Base-by-base conservation (phyloP, 768 basidiomycete genomes). In the Epithele typhae region DNA sequence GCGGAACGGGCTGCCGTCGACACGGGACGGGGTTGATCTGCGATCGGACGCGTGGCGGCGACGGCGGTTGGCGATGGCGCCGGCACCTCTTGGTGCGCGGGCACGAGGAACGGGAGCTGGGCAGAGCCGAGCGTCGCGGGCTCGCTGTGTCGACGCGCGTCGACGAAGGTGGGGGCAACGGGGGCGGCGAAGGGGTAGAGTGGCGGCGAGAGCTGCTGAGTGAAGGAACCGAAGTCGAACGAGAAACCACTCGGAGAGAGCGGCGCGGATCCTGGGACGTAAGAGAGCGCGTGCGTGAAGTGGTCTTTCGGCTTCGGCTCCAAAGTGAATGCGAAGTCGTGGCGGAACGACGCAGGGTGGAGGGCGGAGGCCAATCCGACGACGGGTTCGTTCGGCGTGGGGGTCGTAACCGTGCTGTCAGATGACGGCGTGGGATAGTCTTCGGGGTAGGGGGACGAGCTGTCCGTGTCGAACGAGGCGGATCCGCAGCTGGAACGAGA, bases 401-500 rank as follows among this genome's bases (percentile, higher is more conserved):
- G 51, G 34, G 51, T 52, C 15, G 51, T 43, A 37, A 52, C 46
- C 14, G 45, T 38, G 25, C 43, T 52, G 46, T 52, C 51, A 33
- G 51, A 52, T 19, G 43, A 27, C n/a, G 51, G 51, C 17, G 51
- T 52, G 37, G 39, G 38, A 40, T 44, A 52, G 43, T 52, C 50
- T 25, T 25, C 40, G 40, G 40, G 40, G 14, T 11, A 46, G 0
- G 43, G 46, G n/a, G 51, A 35, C 25, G 36, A 51, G 17, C 40
- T 25, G 14, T 34, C 34, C 27, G 27, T 44, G 35, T 41, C n/a
- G 36, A 33, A 43, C 19, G 42, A 39, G 38, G 36, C 36, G 27
- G 51, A 52, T n/a, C 40, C 38, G 39, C 44, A 52, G 38, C 51
- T 52, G 25, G 51, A 52, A 35, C 51, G 51, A 40, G 51, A 52